These are phyloP conservation scores for Citeromyces siamensis DNA, from an alignment of 1,139 yeast genomes.

Conservation along the genomic window DNA sequence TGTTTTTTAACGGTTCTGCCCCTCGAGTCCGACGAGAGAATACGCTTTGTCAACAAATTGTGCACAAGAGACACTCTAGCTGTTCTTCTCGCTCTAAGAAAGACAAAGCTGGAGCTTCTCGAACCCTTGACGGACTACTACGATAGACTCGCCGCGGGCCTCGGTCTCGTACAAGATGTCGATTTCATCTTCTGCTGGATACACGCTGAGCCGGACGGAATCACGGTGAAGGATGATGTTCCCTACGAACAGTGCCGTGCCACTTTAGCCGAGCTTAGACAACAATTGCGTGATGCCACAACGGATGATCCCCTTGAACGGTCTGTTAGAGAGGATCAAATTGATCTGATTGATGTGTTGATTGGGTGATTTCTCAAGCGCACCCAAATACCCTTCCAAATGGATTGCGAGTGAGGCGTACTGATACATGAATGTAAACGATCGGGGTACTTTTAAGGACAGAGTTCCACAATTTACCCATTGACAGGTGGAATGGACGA, in stretches of 20 bases:
- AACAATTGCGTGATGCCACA: background rate
- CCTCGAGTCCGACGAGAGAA: constrained; percentile 11
- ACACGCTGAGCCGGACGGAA: constrained; percentile 3
- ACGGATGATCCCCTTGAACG: background rate
- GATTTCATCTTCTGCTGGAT: constrained; percentile 7
- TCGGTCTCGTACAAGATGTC: constrained; percentile 5
- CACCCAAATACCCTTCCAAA: no score
- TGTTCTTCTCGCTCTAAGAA: background rate
- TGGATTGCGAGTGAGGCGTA: no score
- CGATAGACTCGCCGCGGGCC: constrained; percentile 4
- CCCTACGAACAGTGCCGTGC: background rate
- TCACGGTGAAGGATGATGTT: background rate
- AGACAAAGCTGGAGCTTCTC: background rate
- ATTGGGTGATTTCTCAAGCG: no score
- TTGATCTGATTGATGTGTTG: background rate
- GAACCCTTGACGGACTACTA: background rate
- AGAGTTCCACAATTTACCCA: no score
- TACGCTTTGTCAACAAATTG: constrained; percentile 12
- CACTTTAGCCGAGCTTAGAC: background rate
- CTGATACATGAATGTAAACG: no score
- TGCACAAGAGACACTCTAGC: constrained; percentile 6
- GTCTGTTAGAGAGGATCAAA: background rate
- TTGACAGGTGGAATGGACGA: no score
- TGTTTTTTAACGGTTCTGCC: constrained; percentile 10
- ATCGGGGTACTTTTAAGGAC: no score